These are phyloP conservation scores for Scheffersomyces segobiensis DNA, from an alignment of 1,139 yeast genomes.

Conservation along the genomic window DNA sequence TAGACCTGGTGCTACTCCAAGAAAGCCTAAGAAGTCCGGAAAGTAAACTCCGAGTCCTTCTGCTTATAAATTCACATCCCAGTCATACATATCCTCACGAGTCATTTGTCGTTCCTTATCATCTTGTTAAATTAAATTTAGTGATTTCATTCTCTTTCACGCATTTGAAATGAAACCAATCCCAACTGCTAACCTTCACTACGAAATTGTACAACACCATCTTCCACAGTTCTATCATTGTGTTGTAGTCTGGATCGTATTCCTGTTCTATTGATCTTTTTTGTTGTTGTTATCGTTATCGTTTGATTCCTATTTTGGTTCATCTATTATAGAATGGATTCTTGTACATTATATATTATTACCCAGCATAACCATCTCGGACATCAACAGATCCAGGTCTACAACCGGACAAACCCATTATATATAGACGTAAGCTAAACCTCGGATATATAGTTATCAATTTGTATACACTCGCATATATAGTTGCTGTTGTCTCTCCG, in stretches of 20 bases:
- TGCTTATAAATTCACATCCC: background rate
- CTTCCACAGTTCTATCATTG: background rate
- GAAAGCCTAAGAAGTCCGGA: slow-evolving; percentile 66
- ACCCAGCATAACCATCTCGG: background rate
- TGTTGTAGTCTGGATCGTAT: background rate
- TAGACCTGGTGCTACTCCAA: slow-evolving; percentile 66
- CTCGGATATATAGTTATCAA: background rate
- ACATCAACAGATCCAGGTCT: background rate
- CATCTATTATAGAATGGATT: background rate
- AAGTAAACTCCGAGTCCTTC: slow-evolving; percentile 31
- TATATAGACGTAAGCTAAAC: background rate
- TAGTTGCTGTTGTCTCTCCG: background rate
- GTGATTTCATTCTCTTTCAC: background rate
- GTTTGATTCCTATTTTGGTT: background rate
- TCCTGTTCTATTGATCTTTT: background rate
- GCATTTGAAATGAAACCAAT: background rate
- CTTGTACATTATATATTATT: slow-evolving; percentile 1
- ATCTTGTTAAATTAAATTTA: background rate
- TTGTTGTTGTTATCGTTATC: background rate
- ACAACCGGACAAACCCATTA: background rate
- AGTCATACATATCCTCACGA: background rate
- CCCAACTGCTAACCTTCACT: background rate
- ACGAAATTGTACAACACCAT: background rate
- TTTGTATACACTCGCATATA: background rate
- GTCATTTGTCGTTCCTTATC: background rate